Conservation (phyloP, 108 stramenopile genomes). For the Schizochytrium sp. region DNA sequence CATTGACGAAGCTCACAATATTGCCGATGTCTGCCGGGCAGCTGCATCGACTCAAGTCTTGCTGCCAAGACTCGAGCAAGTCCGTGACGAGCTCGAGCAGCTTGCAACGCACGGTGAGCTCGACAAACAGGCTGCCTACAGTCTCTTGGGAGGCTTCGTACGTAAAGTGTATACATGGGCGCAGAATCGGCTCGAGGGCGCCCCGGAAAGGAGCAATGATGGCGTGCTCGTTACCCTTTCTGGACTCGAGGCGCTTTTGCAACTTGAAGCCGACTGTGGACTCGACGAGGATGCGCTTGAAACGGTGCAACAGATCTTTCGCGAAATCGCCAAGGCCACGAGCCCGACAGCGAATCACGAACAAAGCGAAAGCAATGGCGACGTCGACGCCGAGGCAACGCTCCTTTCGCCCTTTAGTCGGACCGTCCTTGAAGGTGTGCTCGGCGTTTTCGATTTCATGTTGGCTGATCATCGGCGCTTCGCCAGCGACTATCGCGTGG, state of each 20-base stretch:
- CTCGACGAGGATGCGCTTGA: background rate
- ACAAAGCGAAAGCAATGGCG: background rate
- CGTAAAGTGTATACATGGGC: background rate
- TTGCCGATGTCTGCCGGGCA: slow-evolving; percentile 85
- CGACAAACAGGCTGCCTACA: background rate
- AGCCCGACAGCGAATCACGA: background rate
- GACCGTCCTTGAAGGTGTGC: background rate
- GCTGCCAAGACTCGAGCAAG: background rate
- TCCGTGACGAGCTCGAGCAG: background rate
- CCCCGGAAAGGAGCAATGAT: background rate
- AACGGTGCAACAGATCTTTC: background rate
- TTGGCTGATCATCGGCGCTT: background rate
- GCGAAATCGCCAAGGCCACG: background rate
- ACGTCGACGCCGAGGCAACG: background rate
- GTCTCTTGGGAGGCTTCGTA: background rate
- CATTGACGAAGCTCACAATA: slow-evolving; percentile 97
- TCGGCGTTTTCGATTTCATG: background rate
- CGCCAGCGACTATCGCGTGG: background rate
- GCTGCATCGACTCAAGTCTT: slow-evolving; percentile 78
- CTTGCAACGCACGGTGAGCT: background rate
- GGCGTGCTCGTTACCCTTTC: background rate
- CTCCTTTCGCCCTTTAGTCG: background rate
- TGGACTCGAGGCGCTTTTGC: background rate
- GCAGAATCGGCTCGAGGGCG: background rate
- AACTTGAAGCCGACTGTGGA: background rate